Evolutionary conservation across 2,329 filamentous ascomycete genomes (phyloP).

Genomic region (Alternaria atra): DNA sequence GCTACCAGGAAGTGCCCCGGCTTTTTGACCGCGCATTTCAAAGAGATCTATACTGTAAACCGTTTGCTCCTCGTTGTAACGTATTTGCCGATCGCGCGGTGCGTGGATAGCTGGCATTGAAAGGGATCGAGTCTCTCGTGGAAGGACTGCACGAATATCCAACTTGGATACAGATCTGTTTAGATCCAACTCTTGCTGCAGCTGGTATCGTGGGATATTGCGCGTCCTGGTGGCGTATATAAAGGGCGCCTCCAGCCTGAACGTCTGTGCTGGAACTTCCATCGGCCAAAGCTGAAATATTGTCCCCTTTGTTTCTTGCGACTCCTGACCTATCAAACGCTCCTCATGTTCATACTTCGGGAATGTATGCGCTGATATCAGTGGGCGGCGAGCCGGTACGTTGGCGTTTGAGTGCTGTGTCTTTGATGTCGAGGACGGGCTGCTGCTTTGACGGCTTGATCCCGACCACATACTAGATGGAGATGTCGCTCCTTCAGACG

Average conservation of each 20-base stretch:
- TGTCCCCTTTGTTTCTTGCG: not conserved
- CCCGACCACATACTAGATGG: constrained; percentile 10
- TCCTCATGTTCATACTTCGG: not conserved
- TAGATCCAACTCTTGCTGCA: constrained; percentile 24
- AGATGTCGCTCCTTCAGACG: constrained; percentile 5
- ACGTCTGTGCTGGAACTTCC: constrained; percentile 23
- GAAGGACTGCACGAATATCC: constrained; percentile 28
- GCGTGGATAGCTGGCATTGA: constrained; percentile 18
- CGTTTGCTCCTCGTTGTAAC: constrained; percentile 33
- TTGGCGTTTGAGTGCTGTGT: not conserved
- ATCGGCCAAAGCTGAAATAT: constrained; percentile 22
- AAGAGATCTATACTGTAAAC: constrained; percentile 28
- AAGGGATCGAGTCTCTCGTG: constrained; percentile 24
- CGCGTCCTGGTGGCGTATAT: constrained; percentile 30
- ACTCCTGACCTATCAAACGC: not conserved
- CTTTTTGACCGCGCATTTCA: constrained; percentile 31
- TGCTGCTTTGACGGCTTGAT: constrained; percentile 3
- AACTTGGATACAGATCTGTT: constrained; percentile 21
- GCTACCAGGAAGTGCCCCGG: constrained; percentile 9
- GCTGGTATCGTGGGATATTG: constrained; percentile 33
- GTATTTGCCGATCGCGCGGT: constrained; percentile 9
- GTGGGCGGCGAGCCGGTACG: not conserved
- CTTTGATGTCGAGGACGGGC: constrained; percentile 4
- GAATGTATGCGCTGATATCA: constrained; percentile 9
- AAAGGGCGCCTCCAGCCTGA: constrained; percentile 26